phyloP scores from a whole-genome alignment of 495 filamentous ascomycete species.

The Pyrenopolyporus hunteri region DNA sequence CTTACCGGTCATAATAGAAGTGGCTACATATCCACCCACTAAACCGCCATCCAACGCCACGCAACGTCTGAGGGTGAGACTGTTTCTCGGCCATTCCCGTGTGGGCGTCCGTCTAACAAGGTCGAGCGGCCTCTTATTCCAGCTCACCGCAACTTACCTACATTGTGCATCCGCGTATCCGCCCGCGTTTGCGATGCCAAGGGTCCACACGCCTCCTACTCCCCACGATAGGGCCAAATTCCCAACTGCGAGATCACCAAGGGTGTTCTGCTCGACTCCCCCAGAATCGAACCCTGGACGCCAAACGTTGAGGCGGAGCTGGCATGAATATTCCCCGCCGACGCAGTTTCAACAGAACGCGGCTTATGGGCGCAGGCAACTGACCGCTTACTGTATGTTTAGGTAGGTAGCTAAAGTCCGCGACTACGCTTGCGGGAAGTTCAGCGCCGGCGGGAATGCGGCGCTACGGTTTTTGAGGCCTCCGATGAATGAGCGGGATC shows the following conservation, averaged over 20 bases:
- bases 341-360: conserved; percentile 1
- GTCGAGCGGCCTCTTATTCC: neutral
- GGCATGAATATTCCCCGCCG: neutral
- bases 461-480: no score
- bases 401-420: no score
- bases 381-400: neutral
- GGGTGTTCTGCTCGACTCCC: neutral
- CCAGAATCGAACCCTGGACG: no score
- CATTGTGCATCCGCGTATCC: no score
- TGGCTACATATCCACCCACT: no score
- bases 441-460: no score
- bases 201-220: neutral
- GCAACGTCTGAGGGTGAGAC: neutral
- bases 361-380: neutral
- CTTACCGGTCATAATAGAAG: neutral
- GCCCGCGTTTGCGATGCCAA: no score
- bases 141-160: conserved; percentile 6
- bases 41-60: neutral
- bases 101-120: neutral
- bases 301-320: no score
- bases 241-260: neutral
- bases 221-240: neutral
- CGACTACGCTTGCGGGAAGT: no score
- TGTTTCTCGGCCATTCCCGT: neutral
- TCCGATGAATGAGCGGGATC: no score